Conservation (phyloP, 352 stramenopile genomes). For the Globisporangium acanthophoron region DNA sequence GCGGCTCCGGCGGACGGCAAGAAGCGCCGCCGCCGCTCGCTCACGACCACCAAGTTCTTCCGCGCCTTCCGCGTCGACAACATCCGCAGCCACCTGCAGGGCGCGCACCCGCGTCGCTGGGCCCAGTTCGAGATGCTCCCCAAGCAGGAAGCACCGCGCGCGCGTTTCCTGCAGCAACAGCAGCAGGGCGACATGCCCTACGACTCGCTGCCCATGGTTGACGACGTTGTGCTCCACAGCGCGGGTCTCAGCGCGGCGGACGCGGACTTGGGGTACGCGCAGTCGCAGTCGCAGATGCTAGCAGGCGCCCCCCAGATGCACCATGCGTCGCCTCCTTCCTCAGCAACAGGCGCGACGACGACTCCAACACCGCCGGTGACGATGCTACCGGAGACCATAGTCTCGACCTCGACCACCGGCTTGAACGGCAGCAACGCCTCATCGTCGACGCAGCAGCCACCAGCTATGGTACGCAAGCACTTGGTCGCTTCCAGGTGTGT, state of each 20-base stretch:
- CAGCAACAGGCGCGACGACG: background rate
- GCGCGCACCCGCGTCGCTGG: conserved; percentile 68
- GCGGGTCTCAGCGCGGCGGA: conserved; percentile 38
- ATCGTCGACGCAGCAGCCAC: background rate
- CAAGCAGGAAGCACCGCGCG: conserved; percentile 58
- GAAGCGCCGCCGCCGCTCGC: conserved; percentile 66
- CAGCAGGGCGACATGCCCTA: conserved; percentile 64
- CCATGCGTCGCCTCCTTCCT: background rate
- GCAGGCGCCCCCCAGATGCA: conserved; percentile 15
- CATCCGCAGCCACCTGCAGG: conserved; percentile 80
- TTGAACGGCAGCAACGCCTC: background rate
- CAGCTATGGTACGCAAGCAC: background rate
- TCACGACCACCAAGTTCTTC: conserved; percentile 87
- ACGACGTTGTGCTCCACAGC: conserved; percentile 62
- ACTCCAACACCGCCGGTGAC: background rate
- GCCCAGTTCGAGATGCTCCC: conserved; percentile 74
- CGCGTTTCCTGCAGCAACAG: conserved; percentile 58
- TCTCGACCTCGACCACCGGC: no score
- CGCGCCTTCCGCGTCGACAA: conserved; percentile 82
- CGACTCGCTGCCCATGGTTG: conserved; percentile 57
- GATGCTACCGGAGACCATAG: background rate
- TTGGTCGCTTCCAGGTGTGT: background rate
- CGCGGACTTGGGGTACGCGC: conserved; percentile 54
- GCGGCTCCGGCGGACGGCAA: conserved; percentile 34
- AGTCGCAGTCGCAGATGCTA: conserved; percentile 37